Percentiles rank a stretch among this genome's conserved stretches.
These are phyloP conservation scores for Apiotrichum brassicae DNA, from an alignment of 1,284 basidiomycete genomes.

Conservation along the genomic window DNA sequence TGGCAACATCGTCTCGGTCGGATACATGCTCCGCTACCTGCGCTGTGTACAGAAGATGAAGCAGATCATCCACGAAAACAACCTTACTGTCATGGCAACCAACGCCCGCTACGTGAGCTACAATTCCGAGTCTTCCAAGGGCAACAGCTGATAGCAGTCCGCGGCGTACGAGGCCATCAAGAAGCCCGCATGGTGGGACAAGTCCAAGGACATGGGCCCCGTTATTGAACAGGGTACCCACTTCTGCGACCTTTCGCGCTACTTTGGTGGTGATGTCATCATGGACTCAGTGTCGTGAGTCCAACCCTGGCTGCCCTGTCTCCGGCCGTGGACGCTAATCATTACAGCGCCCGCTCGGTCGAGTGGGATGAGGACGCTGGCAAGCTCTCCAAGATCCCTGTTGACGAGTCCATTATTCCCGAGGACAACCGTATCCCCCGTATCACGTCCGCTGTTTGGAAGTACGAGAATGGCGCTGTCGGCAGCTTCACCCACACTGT, in stretches of 20 bases:
- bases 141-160: conserved; percentile 10
- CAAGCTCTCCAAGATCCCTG: conserved; percentile 65
- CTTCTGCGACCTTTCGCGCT: conserved; percentile 65
- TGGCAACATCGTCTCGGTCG: conserved; percentile 79
- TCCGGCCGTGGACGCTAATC: background rate
- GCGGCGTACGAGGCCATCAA: conserved; percentile 84
- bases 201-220: conserved; percentile 70
- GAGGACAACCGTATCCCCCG: conserved; percentile 46
- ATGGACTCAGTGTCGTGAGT: conserved; percentile 50
- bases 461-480: conserved; percentile 89
- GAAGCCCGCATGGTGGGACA: conserved; percentile 98
- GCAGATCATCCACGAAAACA: conserved; percentile 87
- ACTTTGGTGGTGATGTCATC: conserved; percentile 97
- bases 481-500: conserved; percentile 82
- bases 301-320: too few relatives aligned
- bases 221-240: conserved; percentile 95
- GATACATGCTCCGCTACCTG: conserved; percentile 86
- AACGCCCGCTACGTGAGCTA: conserved; percentile 75
- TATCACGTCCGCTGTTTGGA: conserved; percentile 50
- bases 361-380: conserved; percentile 90
- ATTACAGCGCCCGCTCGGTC: conserved; percentile 64
- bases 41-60: conserved; percentile 99
- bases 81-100: conserved; percentile 92
- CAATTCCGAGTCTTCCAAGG: too few relatives aligned
- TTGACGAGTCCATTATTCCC: conserved; percentile 46